Base-by-base conservation (phyloP, 108 stramenopile species). In the Thalassiosira profunda region DNA sequence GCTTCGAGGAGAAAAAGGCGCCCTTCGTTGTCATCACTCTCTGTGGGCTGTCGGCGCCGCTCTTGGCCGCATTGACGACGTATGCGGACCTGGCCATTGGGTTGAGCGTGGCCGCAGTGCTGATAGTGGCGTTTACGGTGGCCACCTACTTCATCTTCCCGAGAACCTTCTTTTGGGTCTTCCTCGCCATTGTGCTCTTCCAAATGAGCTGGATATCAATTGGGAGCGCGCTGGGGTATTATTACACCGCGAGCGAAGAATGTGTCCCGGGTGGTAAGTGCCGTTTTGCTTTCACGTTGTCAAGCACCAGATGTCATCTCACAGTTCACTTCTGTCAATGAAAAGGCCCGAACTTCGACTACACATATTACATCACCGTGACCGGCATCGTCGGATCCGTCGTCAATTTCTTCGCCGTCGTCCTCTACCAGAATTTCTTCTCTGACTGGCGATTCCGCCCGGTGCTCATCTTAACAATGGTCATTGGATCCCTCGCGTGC, bases 321-420 rank as follows among this genome's bases (percentile, higher is more conserved):
- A 45, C 14, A 57, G 23, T 18, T 4, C 56, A 23, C 47, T 57
- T n/a, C 1, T 37, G 1, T 41, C 8, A 52, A 25, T 10, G 46
- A 10, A 14, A 28, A 59, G 73, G 76, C 1, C 77, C 77, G 0
- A 44, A 79, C 23, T 79, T 79, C 40, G 45, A 57, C 44, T 79
- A 79, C 65, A 79, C 77, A 2, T 79, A 68, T 40, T 79, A 73
- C 42, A 79, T 79, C 24, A 79, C 77, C 26, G 48, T 79, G 11
- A 74, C 77, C 33, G 77, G 77, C 26, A 60, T 79, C 4, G 57
- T 74, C 11, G 72, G 77, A 38, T 74, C 72, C 3, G 56, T 73
- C 1, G 67, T 79, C 14, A 68, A 64, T 24, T 74, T 79, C 17
- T 10, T 73, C 10, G 55, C 65, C 30, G 77, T 79, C 14, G 43